Percentiles rank a stretch among this genome's conserved stretches.
Conservation (phyloP, 345 rosid species). For the Theobroma cacao region DNA sequence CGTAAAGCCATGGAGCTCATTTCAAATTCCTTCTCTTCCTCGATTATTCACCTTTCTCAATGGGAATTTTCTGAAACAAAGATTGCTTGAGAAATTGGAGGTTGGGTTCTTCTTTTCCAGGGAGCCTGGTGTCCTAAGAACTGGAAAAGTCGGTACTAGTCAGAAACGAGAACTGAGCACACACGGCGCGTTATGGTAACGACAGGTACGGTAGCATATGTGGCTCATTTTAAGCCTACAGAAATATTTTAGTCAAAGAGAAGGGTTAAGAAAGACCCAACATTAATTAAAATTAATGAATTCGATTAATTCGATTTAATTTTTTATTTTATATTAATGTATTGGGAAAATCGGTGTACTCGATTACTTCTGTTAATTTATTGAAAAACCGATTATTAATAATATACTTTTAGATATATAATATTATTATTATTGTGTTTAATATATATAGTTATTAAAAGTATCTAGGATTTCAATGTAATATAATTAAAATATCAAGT, state of each 20-base stretch:
- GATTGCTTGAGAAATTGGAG: too few species aligned
- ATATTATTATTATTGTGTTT: too few species aligned
- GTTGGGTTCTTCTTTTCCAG: neutral
- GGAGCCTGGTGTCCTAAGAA: neutral
- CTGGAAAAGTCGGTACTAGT: neutral
- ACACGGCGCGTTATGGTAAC: slow-evolving; percentile 30
- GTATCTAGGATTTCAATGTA: too few species aligned
- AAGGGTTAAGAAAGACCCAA: neutral
- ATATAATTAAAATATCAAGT: too few species aligned
- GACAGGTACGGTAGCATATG: slow-evolving; percentile 27
- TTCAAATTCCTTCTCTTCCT: neutral
- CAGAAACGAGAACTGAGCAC: neutral
- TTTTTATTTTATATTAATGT: too few species aligned
- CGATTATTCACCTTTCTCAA: neutral
- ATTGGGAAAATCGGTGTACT: too few species aligned
- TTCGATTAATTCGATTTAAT: too few species aligned
- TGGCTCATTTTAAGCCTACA: slow-evolving; percentile 30
- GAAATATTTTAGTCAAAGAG: neutral
- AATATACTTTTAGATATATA: too few species aligned
- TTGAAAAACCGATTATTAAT: too few species aligned
- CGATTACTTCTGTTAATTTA: too few species aligned
- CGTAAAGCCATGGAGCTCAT: slow-evolving; percentile 46
- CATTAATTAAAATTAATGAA: too few species aligned
- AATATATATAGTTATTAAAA: too few species aligned
- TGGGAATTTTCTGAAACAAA: neutral